Conservation (phyloP, 306 rosid species). For the Trifolium fragiferum region DNA sequence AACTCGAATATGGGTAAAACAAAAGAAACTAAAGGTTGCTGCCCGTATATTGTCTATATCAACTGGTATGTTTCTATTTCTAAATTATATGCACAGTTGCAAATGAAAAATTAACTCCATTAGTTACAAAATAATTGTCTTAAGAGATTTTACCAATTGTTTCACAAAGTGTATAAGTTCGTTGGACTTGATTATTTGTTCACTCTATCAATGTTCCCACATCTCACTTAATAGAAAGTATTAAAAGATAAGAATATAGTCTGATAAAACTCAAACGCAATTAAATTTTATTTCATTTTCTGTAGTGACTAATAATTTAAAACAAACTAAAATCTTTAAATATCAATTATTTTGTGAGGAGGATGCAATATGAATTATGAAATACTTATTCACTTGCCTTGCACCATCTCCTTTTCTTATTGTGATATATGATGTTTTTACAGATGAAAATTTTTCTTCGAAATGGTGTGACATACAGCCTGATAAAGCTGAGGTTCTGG, state of each 20-base stretch:
- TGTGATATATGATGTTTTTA: conserved; percentile 34
- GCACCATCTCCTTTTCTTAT: neutral
- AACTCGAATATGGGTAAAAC: too few species aligned
- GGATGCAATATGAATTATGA: neutral
- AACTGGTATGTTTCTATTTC: too few species aligned
- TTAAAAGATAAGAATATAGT: neutral
- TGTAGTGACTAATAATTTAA: neutral
- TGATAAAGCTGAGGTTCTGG: conserved; percentile 59
- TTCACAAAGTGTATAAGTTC: neutral
- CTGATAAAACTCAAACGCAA: neutral
- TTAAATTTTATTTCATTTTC: neutral
- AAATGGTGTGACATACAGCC: conserved; percentile 57
- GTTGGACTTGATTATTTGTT: neutral
- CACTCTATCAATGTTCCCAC: neutral
- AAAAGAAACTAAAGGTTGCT: conserved; percentile 34
- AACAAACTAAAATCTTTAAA: neutral
- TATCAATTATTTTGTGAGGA: neutral
- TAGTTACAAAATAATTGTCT: conserved; percentile 15
- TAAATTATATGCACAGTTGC: too few species aligned
- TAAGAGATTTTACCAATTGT: neutral
- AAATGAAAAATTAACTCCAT: too few species aligned
- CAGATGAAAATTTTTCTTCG: conserved; percentile 57
- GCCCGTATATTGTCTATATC: conserved; percentile 62
- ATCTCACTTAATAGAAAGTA: neutral
- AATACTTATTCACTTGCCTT: neutral